Evolutionary conservation across 768 basidiomycete genomes (phyloP), one percentile per base, ranked within the genome.

Genomic region (Kwoniella pini): DNA sequence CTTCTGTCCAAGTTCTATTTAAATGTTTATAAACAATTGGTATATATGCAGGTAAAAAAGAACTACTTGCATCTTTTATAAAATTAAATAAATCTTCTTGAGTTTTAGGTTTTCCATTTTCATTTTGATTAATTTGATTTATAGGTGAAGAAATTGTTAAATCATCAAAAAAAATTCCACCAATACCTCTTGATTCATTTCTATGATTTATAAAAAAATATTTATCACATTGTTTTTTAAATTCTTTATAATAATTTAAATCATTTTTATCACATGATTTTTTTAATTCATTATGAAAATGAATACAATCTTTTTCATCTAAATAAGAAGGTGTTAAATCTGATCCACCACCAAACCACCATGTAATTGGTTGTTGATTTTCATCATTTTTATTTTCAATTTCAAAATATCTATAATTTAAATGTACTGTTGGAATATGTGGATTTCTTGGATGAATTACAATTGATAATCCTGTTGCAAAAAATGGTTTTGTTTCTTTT

Each of bases 341-440:
- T 6, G 86, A 87, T 6, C 95, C 95, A 31, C 96, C 96, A 19
- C 96, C 95, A 74, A 98, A 99, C 96, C 95, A 99, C 93, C 94
- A 97, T 26, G 92, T 87, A 40, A 93, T 80, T 24, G 80, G 73
- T 27, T 72, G 46, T 5, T 56, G 58, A 15, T 68, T 67, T 1
- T 27, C 28, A 31, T 50, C 27, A 54, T 70, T 69, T 2, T 79
- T 79, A 36, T 79, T 78, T 2, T 86, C 87, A 65, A 96, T 85
- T 79, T 98, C 95, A 74, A 99, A 99, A 79, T 97, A 98, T 55
- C 96, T 90, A 71, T 94, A 96, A 78, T 99, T 99, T 60, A 90
- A 86, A 77, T 99, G 95, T 5, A 91, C 87, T 21, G 95, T 97
- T 9, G 96, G 92, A 15, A 90, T 88, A 71, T 91, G 86, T 3